Conservation (phyloP, 75 land plant species). For the Sequoia sempervirens region DNA sequence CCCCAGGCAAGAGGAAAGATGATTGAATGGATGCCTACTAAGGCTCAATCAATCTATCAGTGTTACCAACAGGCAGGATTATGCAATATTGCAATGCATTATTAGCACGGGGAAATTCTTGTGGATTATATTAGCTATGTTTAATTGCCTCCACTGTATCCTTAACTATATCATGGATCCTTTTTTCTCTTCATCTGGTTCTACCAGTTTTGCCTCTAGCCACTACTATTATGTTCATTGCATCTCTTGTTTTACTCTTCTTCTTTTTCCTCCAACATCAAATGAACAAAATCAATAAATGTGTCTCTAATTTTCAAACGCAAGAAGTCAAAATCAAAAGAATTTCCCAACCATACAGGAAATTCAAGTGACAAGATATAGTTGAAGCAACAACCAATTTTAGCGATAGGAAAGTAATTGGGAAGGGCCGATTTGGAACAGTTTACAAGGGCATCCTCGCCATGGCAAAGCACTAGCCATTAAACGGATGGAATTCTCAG, state of each 20-base stretch:
- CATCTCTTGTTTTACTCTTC: neutral
- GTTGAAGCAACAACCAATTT: no score
- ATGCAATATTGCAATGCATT: no score
- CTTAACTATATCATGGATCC: neutral
- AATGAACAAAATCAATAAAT: neutral
- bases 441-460: no score
- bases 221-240: neutral
- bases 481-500: neutral
- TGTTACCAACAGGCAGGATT: no score
- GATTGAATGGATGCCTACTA: no score
- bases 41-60: no score
- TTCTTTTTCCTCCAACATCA: neutral
- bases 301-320: neutral
- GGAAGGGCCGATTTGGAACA: no score
- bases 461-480: no score
- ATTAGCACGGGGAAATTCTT: no score
- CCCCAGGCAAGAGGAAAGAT: no score
- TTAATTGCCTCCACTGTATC: neutral
- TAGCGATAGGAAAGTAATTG: no score
- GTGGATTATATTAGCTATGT: neutral
- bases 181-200: neutral
- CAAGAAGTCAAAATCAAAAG: neutral
- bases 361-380: neutral
- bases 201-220: neutral
- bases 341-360: neutral